Conservation (phyloP, 257 asterid genomes). For the Solanum verrucosum region DNA sequence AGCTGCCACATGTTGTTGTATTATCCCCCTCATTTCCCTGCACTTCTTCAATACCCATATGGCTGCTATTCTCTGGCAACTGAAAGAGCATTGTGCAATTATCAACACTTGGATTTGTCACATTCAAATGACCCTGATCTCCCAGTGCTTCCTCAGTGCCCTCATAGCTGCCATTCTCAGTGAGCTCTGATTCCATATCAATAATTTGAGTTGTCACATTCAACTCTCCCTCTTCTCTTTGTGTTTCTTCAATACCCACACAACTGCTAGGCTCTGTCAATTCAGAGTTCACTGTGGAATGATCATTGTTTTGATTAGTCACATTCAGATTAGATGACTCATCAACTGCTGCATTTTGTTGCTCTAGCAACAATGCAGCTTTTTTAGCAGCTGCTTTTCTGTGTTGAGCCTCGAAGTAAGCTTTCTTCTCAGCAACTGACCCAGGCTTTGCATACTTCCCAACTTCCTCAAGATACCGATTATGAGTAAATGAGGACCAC, state of each 20-base stretch:
- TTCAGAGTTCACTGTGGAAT: neutral
- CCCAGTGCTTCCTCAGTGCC: neutral
- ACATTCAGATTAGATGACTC: slow-evolving; percentile 4
- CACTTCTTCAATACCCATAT: slow-evolving; percentile 14
- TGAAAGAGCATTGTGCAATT: neutral
- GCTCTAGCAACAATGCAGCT: slow-evolving; percentile 58
- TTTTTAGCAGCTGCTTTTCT: slow-evolving; percentile 47
- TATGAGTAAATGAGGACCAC: slow-evolving; percentile 78
- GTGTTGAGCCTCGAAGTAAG: slow-evolving; percentile 84
- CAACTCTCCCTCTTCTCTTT: neutral
- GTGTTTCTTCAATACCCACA: slow-evolving; percentile 8
- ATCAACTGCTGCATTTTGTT: slow-evolving; percentile 24
- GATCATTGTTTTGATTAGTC: slow-evolving; percentile 1
- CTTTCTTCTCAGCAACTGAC: slow-evolving; percentile 91
- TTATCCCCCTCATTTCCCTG: slow-evolving; percentile 7
- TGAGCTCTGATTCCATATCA: neutral
- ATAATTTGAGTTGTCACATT: neutral
- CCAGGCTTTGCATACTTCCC: slow-evolving; percentile 81
- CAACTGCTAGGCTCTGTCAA: neutral
- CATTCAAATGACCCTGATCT: slow-evolving; percentile 5
- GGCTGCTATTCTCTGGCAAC: neutral
- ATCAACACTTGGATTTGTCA: neutral
- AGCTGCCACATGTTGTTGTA: neutral
- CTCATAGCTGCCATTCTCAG: neutral
- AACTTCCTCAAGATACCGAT: slow-evolving; percentile 73